phyloP scores from a whole-genome alignment of 2,329 filamentous ascomycete species.

The Colletotrichum eleusines region DNA sequence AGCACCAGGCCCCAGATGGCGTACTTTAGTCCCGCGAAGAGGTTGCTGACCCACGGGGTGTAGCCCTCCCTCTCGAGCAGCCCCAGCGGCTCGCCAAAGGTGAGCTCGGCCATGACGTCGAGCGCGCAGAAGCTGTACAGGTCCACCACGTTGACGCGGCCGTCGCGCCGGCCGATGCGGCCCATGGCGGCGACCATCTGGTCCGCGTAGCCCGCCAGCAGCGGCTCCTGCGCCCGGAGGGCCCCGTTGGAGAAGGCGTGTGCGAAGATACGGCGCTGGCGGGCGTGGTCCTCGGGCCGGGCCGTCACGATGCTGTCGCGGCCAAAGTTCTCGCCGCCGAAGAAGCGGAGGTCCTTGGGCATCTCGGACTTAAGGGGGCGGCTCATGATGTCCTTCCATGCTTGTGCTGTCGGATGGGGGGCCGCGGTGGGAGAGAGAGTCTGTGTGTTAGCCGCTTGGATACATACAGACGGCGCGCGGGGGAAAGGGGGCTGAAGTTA shows the following conservation, averaged over 20 bases:
- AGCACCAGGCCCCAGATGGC: constrained; percentile 32
- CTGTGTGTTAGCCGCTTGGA: background rate
- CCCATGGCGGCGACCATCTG: constrained; percentile 51
- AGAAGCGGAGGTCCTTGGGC: constrained; percentile 37
- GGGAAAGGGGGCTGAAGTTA: background rate
- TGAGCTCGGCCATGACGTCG: constrained; percentile 49
- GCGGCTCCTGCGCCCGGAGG: constrained; percentile 45
- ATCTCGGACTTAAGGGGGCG: constrained; percentile 35
- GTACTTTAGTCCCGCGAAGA: constrained; percentile 43
- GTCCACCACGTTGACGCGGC: constrained; percentile 31
- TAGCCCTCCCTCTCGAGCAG: constrained; percentile 45
- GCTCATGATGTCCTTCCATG: constrained; percentile 40
- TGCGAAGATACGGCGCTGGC: constrained; percentile 40
- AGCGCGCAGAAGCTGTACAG: constrained; percentile 47
- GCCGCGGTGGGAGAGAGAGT: no score
- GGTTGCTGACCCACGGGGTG: constrained; percentile 46
- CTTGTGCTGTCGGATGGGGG: constrained; percentile 24
- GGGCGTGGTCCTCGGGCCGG: constrained; percentile 28
- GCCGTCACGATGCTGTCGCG: constrained; percentile 44
- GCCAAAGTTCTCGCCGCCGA: constrained; percentile 37
- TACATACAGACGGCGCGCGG: background rate
- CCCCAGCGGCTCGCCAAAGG: constrained; percentile 48
- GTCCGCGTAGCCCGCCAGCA: constrained; percentile 54
- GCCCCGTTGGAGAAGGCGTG: constrained; percentile 45
- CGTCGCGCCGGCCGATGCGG: constrained; percentile 43